Percentiles rank a stretch among this genome's conserved stretches.
Evolutionary conservation across 164 flowering plant genomes (phyloP).

Genomic region (Houttuynia cordata): DNA sequence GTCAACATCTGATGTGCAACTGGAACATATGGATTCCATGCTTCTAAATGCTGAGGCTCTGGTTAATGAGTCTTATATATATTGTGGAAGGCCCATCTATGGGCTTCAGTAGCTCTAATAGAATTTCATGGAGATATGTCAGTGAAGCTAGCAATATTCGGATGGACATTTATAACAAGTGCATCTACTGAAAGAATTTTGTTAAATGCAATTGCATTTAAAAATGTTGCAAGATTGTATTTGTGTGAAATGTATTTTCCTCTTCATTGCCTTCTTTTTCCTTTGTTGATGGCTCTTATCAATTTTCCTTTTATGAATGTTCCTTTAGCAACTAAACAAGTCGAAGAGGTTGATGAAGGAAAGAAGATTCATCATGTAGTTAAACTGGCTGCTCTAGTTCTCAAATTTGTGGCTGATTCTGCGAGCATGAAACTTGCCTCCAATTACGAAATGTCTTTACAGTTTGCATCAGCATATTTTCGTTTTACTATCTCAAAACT

Average conservation of each 20-base stretch:
- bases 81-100: too few species aligned
- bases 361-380: slow-evolving; percentile 26
- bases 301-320: neutral
- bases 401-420: slow-evolving; percentile 62
- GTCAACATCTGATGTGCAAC: too few species aligned
- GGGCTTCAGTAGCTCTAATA: neutral
- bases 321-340: neutral
- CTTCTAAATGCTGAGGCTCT: too few species aligned
- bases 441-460: slow-evolving; percentile 30
- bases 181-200: too few species aligned
- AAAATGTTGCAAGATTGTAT: neutral
- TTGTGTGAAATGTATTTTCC: neutral
- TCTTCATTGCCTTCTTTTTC: neutral
- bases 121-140: neutral
- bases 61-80: too few species aligned
- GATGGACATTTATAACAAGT: neutral
- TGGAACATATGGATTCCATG: too few species aligned
- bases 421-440: slow-evolving; percentile 22
- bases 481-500: slow-evolving; percentile 27
- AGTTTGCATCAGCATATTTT: slow-evolving; percentile 32
- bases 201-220: too few species aligned
- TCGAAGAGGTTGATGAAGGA: slow-evolving; percentile 7
- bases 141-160: neutral
- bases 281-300: neutral
- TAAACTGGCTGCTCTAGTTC: slow-evolving; percentile 52